Percentiles rank a stretch among this genome's conserved stretches.
Conservation (phyloP, 495 filamentous ascomycete species). For the Articulospora tetracladia region DNA sequence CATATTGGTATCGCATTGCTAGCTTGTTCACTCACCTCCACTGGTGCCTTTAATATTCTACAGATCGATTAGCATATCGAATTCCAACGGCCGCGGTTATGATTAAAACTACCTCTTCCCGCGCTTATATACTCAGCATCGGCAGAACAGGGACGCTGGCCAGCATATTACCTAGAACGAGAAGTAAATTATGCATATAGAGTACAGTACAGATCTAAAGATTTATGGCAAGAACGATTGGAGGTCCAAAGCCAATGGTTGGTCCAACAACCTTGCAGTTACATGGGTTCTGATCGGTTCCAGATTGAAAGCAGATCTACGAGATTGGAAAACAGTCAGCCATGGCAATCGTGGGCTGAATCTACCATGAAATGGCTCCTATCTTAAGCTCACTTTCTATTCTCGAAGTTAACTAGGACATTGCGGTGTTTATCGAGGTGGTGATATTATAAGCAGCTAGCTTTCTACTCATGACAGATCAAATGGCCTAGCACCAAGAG, state of each 20-base stretch:
- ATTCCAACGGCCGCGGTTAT: neutral
- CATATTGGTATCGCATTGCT: conserved; percentile 52
- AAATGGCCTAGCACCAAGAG: too few species aligned
- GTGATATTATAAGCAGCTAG: too few species aligned
- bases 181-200: neutral
- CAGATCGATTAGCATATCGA: conserved; percentile 2
- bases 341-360: too few species aligned
- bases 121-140: conserved; percentile 52
- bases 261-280: conserved; percentile 61
- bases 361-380: too few species aligned
- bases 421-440: too few species aligned
- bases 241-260: conserved; percentile 49
- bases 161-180: conserved; percentile 48
- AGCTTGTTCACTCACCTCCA: conserved; percentile 49
- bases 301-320: conserved; percentile 19
- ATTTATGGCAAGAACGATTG: conserved; percentile 50
- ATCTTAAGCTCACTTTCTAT: too few species aligned
- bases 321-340: conserved; percentile 7
- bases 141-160: conserved; percentile 56
- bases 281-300: conserved; percentile 50
- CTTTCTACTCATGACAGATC: too few species aligned
- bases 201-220: neutral
- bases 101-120: conserved; percentile 48
- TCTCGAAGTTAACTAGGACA: too few species aligned
- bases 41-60: conserved; percentile 52